phyloP scores from a whole-genome alignment of 345 rosid genomes.

The Laguncularia racemosa region DNA sequence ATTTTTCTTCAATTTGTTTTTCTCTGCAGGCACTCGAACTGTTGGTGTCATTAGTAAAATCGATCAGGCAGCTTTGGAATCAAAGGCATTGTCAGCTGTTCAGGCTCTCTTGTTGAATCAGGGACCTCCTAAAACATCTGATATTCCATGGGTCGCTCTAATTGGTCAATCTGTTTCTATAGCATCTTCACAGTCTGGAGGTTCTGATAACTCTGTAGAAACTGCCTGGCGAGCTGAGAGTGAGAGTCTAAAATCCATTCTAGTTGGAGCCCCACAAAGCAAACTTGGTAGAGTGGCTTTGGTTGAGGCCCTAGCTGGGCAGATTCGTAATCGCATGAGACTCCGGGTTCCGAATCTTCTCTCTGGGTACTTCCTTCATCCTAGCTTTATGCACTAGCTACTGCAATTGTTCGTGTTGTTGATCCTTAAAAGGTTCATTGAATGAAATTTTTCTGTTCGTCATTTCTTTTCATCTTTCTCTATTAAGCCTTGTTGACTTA shows the following conservation, averaged over 20 bases:
- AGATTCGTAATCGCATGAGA: slow-evolving; percentile 88
- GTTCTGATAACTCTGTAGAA: slow-evolving; percentile 82
- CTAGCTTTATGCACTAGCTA: neutral
- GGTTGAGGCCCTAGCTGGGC: slow-evolving; percentile 85
- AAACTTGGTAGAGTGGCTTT: slow-evolving; percentile 94
- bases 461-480: too few species aligned
- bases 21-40: slow-evolving; percentile 82
- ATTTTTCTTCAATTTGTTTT: slow-evolving; percentile 5
- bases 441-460: too few species aligned
- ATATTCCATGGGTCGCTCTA: slow-evolving; percentile 95
- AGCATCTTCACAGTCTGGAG: slow-evolving; percentile 78
- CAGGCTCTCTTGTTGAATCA: slow-evolving; percentile 84
- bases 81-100: slow-evolving; percentile 95
- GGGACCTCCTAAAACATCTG: slow-evolving; percentile 91
- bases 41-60: slow-evolving; percentile 83
- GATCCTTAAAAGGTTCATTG: too few species aligned
- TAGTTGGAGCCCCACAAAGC: slow-evolving; percentile 80
- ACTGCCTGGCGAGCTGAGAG: slow-evolving; percentile 99
- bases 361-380: slow-evolving; percentile 59
- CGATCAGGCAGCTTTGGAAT: slow-evolving; percentile 86
- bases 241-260: slow-evolving; percentile 72
- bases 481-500: too few species aligned
- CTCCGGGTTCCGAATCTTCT: slow-evolving; percentile 91
- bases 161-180: slow-evolving; percentile 96
- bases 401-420: too few species aligned